phyloP scores from a whole-genome alignment of 768 basidiomycete genomes.

The Boletus rubropictus region DNA sequence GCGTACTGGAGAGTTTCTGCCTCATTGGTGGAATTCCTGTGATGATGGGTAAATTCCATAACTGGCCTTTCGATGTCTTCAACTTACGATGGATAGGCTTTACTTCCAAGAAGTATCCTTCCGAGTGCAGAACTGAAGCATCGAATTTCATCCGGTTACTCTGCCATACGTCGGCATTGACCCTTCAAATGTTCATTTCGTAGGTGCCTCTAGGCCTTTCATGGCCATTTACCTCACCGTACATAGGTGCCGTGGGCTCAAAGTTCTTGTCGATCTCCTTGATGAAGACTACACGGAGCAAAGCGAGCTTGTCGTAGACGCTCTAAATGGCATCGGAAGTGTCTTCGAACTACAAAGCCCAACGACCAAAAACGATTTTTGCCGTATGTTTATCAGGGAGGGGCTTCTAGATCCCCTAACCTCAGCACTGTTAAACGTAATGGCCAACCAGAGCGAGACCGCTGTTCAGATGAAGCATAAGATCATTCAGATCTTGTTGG shows the following conservation, averaged over 20 bases:
- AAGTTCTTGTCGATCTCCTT: constrained; percentile 89
- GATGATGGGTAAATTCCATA: constrained; percentile 65
- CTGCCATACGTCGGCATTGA: constrained; percentile 88
- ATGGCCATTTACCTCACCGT: neutral
- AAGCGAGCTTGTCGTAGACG: constrained; percentile 85
- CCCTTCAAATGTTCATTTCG: constrained; percentile 99
- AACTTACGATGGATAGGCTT: constrained; percentile 49
- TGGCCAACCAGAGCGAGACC: constrained; percentile 61
- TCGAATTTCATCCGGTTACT: constrained; percentile 91
- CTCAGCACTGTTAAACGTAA: constrained; percentile 82
- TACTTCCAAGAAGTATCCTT: constrained; percentile 89
- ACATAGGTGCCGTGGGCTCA: constrained; percentile 84
- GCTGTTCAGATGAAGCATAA: constrained; percentile 77
- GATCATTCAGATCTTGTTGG: constrained; percentile 81
- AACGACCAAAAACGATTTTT: constrained; percentile 97
- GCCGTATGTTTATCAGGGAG: constrained; percentile 95
- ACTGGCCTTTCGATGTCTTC: neutral
- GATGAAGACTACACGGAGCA: constrained; percentile 95
- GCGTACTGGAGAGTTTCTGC: constrained; percentile 91
- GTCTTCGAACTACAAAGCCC: constrained; percentile 96
- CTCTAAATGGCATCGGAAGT: constrained; percentile 88
- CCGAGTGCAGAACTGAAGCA: constrained; percentile 91
- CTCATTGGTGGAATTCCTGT: constrained; percentile 93
- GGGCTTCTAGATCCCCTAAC: constrained; percentile 91
- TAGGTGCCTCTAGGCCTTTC: constrained; percentile 38